Conservation (phyloP, 495 filamentous ascomycete species). For the Daldinia caldariorum region DNA sequence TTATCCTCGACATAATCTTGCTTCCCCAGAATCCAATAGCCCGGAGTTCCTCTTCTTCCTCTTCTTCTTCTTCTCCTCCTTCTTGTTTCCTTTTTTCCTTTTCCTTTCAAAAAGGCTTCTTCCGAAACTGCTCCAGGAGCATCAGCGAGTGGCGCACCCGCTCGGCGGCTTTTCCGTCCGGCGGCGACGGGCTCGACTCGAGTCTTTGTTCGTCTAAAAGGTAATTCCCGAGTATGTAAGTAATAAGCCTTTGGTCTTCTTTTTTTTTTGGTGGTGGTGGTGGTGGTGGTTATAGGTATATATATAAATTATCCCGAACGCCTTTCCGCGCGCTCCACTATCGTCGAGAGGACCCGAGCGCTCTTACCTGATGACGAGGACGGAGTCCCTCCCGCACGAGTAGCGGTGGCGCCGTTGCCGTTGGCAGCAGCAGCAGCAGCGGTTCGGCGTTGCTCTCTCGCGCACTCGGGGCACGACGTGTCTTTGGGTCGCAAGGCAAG, state of each 20-base stretch:
- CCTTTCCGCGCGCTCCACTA: background rate
- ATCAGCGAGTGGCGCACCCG: conserved; percentile 26
- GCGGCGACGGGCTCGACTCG: conserved; percentile 16
- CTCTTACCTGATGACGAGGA: conserved; percentile 26
- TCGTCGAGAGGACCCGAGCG: background rate
- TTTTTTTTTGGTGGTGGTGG: too few species aligned
- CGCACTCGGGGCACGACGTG: conserved; percentile 31
- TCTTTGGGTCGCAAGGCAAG: conserved; percentile 29
- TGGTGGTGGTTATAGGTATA: too few species aligned
- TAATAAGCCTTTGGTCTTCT: conserved; percentile 8
- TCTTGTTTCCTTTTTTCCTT: too few species aligned
- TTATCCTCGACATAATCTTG: background rate
- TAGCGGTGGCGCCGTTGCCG: background rate
- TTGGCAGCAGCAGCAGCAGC: background rate
- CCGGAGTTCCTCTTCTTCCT: too few species aligned
- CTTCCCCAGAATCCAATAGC: background rate
- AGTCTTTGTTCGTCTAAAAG: conserved; percentile 14
- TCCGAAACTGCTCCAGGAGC: conserved; percentile 20
- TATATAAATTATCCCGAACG: background rate
- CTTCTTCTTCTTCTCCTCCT: too few species aligned
- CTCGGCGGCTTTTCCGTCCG: conserved; percentile 9
- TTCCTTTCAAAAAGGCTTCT: background rate
- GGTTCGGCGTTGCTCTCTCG: background rate
- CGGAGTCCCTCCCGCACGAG: background rate
- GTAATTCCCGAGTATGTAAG: conserved; percentile 7